Evolutionary conservation across 2,329 filamentous ascomycete species (phyloP).

Genomic region (Fusarium keratoplasticum): DNA sequence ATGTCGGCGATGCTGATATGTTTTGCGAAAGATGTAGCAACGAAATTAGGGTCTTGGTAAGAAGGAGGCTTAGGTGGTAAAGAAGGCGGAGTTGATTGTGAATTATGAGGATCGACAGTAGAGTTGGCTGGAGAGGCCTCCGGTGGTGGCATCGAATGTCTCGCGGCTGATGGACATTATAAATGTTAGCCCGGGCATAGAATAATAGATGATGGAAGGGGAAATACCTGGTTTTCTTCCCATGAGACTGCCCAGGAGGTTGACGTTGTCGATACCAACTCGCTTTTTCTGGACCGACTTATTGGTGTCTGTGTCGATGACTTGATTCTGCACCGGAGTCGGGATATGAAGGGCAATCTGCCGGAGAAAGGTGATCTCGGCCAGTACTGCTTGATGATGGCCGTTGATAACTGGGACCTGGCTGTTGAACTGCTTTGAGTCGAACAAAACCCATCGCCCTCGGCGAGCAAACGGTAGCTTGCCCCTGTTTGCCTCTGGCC

Average conservation of each 20-base stretch:
- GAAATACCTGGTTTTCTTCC: neutral
- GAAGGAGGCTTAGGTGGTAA: neutral
- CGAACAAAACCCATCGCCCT: neutral
- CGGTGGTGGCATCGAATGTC: neutral
- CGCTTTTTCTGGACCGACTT: neutral
- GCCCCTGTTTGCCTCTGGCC: neutral
- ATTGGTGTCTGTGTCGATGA: neutral
- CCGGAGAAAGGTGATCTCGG: neutral
- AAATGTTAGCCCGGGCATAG: neutral
- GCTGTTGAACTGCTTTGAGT: neutral
- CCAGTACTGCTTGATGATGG: neutral
- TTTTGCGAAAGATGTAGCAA: neutral
- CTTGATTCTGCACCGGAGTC: neutral
- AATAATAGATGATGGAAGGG: neutral
- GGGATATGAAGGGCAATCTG: neutral
- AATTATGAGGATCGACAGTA: neutral
- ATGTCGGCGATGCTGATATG: neutral
- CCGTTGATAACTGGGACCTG: neutral
- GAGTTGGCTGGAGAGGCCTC: neutral
- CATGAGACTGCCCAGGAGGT: neutral
- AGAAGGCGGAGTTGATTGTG: neutral
- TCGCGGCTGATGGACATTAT: neutral
- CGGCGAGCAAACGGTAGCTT: neutral
- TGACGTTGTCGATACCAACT: neutral
- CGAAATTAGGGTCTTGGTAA: neutral